Conservation (phyloP, 1,284 basidiomycete species). For the Ceratobasidium sp. region DNA sequence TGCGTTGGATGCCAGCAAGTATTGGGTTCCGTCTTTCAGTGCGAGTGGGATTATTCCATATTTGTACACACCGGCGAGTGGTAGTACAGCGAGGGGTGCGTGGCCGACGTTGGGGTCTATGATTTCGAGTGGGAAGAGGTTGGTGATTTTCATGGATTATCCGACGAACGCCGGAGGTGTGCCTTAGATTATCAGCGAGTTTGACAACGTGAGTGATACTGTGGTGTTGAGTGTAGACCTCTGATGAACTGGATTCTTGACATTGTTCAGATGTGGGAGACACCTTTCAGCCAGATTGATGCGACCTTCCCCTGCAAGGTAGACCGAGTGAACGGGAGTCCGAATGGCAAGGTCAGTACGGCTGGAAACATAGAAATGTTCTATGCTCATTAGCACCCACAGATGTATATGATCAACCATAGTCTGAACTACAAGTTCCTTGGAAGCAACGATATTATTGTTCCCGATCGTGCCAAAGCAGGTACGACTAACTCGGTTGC, state of each 20-base stretch:
- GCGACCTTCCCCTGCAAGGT: slow-evolving; percentile 35
- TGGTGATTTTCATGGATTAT: slow-evolving; percentile 36
- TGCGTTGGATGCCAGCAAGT: slow-evolving; percentile 19
- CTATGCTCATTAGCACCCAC: background rate
- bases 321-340: slow-evolving; percentile 40
- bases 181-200: slow-evolving; percentile 35
- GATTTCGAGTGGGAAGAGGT: slow-evolving; percentile 30
- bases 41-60: slow-evolving; percentile 13
- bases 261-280: slow-evolving; percentile 37
- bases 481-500: slow-evolving; percentile 37
- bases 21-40: slow-evolving; percentile 31
- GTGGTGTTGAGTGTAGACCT: background rate
- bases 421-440: slow-evolving; percentile 40
- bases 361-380: background rate
- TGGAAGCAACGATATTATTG: slow-evolving; percentile 33
- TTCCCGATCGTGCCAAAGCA: slow-evolving; percentile 37
- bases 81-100: slow-evolving; percentile 11
- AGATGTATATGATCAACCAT: slow-evolving; percentile 40
- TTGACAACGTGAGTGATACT: slow-evolving; percentile 18
- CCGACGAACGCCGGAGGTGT: slow-evolving; percentile 30
- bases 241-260: background rate
- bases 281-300: slow-evolving; percentile 33
- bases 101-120: slow-evolving; percentile 26
- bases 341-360: slow-evolving; percentile 31
- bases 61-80: slow-evolving; percentile 21